These are phyloP conservation scores for Penicillium freii DNA, from an alignment of 2,329 filamentous ascomycete genomes.

Conservation along the genomic window DNA sequence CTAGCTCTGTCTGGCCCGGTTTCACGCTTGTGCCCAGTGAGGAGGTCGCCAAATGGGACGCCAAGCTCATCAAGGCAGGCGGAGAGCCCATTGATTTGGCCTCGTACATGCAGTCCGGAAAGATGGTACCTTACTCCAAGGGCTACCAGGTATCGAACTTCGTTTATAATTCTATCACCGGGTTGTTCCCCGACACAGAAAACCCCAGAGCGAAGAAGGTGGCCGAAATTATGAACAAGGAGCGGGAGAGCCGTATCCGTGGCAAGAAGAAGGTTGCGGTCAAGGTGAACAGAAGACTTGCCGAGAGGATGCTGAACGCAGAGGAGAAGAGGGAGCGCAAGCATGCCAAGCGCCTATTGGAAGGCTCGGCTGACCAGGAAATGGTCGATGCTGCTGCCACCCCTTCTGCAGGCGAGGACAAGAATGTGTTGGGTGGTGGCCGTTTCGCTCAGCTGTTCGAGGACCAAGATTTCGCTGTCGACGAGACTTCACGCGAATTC, in stretches of 20 bases:
- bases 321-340: conserved; percentile 56
- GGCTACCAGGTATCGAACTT: conserved; percentile 93
- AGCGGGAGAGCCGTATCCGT: conserved; percentile 89
- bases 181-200: conserved; percentile 6
- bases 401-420: conserved; percentile 40
- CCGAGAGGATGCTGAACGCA: conserved; percentile 60
- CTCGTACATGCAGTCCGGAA: conserved; percentile 84
- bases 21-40: conserved; percentile 95
- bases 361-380: conserved; percentile 56
- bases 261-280: conserved; percentile 84
- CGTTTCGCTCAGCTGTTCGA: conserved; percentile 90
- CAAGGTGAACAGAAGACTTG: conserved; percentile 78
- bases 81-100: conserved; percentile 70
- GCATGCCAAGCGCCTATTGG: conserved; percentile 48
- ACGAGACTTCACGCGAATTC: conserved; percentile 87
- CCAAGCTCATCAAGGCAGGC: conserved; percentile 6
- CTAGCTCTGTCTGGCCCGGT: conserved; percentile 89
- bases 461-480: conserved; percentile 87
- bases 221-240: conserved; percentile 94
- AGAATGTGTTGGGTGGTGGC: conserved; percentile 72
- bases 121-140: conserved; percentile 9
- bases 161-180: conserved; percentile 66
- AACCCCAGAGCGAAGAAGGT: conserved; percentile 71
- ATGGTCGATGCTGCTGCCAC: conserved; percentile 30
- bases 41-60: conserved; percentile 78